phyloP scores from a whole-genome alignment of 768 basidiomycete genomes.

The Phaeotremella fagi region DNA sequence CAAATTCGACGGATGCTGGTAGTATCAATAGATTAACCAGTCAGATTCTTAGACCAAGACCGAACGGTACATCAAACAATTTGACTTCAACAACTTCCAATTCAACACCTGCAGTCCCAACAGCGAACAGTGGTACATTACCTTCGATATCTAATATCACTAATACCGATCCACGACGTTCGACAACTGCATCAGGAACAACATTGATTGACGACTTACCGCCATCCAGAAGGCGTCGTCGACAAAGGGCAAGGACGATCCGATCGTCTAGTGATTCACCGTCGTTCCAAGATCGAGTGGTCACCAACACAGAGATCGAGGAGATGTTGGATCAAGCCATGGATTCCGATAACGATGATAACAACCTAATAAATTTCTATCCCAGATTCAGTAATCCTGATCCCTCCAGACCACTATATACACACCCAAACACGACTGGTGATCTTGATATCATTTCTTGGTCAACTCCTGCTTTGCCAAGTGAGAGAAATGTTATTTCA shows the following conservation, averaged over 20 bases:
- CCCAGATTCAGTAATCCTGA: background rate
- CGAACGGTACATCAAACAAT: too few relatives aligned
- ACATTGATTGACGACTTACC: background rate
- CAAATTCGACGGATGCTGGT: too few relatives aligned
- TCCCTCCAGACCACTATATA: background rate
- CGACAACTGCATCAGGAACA: background rate
- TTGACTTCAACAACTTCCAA: background rate
- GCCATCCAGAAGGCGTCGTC: background rate
- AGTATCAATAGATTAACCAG: too few relatives aligned
- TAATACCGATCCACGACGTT: background rate
- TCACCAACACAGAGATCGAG: background rate
- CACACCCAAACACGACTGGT: background rate
- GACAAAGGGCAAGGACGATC: background rate
- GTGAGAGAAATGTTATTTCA: too few relatives aligned
- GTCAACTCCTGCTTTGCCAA: too few relatives aligned
- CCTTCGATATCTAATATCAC: background rate
- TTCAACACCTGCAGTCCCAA: background rate
- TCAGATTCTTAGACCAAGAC: too few relatives aligned
- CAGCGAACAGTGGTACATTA: background rate
- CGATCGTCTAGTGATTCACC: too few relatives aligned
- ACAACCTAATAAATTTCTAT: too few relatives aligned
- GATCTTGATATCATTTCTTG: too few relatives aligned
- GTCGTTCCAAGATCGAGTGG: too few relatives aligned
- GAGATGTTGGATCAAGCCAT: background rate
- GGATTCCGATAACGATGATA: background rate